Evolutionary conservation across 352 stramenopile genomes (phyloP), one percentile per base, ranked within the genome.

Genomic region (Halophytophthora polymorphica): DNA sequence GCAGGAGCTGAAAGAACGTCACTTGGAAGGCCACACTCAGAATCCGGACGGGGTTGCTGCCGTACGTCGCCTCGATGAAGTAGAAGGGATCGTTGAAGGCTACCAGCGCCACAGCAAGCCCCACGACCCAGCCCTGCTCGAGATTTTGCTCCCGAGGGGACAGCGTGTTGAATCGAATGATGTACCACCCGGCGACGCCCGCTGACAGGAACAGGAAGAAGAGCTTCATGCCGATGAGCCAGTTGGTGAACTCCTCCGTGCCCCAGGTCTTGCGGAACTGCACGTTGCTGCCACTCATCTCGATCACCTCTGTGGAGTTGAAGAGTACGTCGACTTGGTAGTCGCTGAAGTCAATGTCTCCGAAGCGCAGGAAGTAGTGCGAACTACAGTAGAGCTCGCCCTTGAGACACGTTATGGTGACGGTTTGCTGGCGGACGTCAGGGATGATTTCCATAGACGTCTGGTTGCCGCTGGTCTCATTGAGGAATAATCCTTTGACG

Each of bases 31-130:
- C 48, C 10, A 83, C 59, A 25, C 58, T 76, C 21, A 86, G 61
- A 11, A 86, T 65, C 31, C 72, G 64, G 39, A 74, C 58, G 1
- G 71, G 46, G 45, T 80, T 76, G 50, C 75, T 76, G 14, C 72
- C 72, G 31, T 65, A 80, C 7, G 47, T 64, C 12, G 71, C 70
- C 33, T 86, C 75, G 11, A 66, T 46, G 22, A 69, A 56, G 57
- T 80, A 86, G 43, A 86, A 83, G 2, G 75, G 75, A 34, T 86
- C 75, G 40, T 86, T 82, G 54, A 77, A 86, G 22, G 82, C 54
- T 17, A 82, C 61, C 12, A 86, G 56, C 31, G 68, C 62, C 28
- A 84, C 22, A 14, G 46, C 65, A 15, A 86, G 56, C n/a, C 64
- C 64, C 31, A 70, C 57, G 19, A 84, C 63, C 60, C 72, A 86